Conservation (phyloP, 164 flowering plant genomes). For the Cinnamomum micranthum region DNA sequence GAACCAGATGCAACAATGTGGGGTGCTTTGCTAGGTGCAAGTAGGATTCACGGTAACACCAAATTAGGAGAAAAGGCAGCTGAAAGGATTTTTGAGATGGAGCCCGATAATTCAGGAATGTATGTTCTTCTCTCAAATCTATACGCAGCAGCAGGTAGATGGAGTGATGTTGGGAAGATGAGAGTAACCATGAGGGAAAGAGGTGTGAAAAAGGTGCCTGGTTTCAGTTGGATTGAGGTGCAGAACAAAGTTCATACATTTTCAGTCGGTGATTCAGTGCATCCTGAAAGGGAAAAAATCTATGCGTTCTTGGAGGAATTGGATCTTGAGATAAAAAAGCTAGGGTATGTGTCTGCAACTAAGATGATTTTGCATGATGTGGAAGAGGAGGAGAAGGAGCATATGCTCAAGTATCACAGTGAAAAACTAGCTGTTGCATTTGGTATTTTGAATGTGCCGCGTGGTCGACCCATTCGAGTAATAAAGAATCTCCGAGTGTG, state of each 20-base stretch:
- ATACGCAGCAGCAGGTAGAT: constrained; percentile 82
- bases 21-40: constrained; percentile 94
- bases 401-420: constrained; percentile 87
- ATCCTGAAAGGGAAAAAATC: constrained; percentile 64
- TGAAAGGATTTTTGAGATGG: constrained; percentile 64
- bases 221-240: constrained; percentile 89
- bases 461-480: constrained; percentile 80
- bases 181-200: constrained; percentile 70
- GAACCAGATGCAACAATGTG: constrained; percentile 90
- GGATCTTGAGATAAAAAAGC: constrained; percentile 51
- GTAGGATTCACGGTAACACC: constrained; percentile 80
- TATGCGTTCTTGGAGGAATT: constrained; percentile 75
- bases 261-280: constrained; percentile 68
- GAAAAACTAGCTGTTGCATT: constrained; percentile 89
- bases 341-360: constrained; percentile 66
- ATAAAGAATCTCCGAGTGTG: constrained; percentile 91
- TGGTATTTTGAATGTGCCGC: constrained; percentile 66
- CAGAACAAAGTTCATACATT: constrained; percentile 68
- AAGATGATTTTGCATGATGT: constrained; percentile 88
- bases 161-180: constrained; percentile 75
- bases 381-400: constrained; percentile 91
- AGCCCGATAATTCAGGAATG: constrained; percentile 91
- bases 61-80: constrained; percentile 86
- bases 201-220: constrained; percentile 73
- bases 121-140: constrained; percentile 87